These are phyloP conservation scores for Piper longum DNA, from an alignment of 164 flowering plant genomes.

Conservation along the genomic window DNA sequence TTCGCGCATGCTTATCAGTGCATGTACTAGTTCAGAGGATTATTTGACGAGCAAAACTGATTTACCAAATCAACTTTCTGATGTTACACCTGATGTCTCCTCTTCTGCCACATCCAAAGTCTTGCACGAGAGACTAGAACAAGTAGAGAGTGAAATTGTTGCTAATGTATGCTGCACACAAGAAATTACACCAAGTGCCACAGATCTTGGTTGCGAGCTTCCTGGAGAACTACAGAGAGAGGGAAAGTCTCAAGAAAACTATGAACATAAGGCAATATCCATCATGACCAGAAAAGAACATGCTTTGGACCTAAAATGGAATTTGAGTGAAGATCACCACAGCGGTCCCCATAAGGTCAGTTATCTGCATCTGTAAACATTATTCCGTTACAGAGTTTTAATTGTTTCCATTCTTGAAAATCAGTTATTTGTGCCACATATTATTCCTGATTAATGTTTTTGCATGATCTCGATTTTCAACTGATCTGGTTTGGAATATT, in stretches of 20 bases:
- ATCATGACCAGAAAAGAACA: slow-evolving; percentile 6
- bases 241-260: slow-evolving; percentile 7
- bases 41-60: slow-evolving; percentile 6
- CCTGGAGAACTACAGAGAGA: background rate
- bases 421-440: background rate
- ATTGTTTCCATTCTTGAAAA: background rate
- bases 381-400: background rate
- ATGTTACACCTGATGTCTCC: slow-evolving; percentile 9
- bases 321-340: slow-evolving; percentile 10
- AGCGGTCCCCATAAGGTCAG: slow-evolving; percentile 26
- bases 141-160: background rate
- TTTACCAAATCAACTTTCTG: slow-evolving; percentile 23
- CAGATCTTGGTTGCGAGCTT: background rate
- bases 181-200: background rate
- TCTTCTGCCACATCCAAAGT: slow-evolving; percentile 13
- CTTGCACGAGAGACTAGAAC: slow-evolving; percentile 7
- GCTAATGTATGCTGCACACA: background rate
- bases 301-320: background rate
- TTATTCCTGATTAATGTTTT: background rate
- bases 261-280: background rate
- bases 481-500: too few species aligned
- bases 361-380: slow-evolving; percentile 2
- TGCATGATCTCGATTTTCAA: background rate
- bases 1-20: slow-evolving; percentile 7
- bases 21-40: slow-evolving; percentile 10